Evolutionary conservation across 176 grass and related monocot species (phyloP), one percentile per base, ranked within the genome.

Genomic region (Themeda triandra): DNA sequence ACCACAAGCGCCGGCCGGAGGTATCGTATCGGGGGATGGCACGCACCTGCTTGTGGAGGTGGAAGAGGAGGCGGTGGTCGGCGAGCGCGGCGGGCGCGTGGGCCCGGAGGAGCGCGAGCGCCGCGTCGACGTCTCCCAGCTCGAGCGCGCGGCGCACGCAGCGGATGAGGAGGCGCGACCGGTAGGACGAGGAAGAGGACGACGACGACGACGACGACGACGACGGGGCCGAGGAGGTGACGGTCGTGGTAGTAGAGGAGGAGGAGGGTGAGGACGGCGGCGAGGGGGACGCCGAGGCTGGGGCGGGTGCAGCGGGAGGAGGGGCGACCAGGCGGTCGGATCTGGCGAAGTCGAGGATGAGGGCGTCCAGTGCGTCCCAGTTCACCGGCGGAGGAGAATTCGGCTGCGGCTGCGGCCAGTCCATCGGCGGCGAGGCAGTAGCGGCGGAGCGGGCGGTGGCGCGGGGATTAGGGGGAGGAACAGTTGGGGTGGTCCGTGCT

Each of bases 21-120:
- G 56, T 13, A 64, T 25, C 51, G 33, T 41, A 60, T 14, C 28
- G 56, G 82, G 56, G 79, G 58, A 73, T 40, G 35, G 28, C 24
- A 35, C 39, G 63, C n/a, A 96, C 96, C 90, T 99, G 96, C 80
- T 99, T 99, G 78, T 99, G 93, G 67, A 99, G 82, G 64, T 91
- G 90, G 80, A 99, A 99, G 27, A 96, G 93, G 60, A 99, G 86
- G 54, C 96, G 96, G 77, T 90, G 93, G 81, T 96, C 93, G 74
- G 87, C 81, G 41, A 99, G 89, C 60, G 88, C 78, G n/a, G 69
- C 83, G 25, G 96, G 96, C 24, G 91, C 87, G 83, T 91, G 85
- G 63, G 75, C 66, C 21, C 90, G 93, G 80, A 99, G 88, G 78
- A 86, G 89, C 62, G 82, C 84, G 84, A 99, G 56, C 51, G 93